Base-by-base conservation (phyloP, 2,329 filamentous ascomycete genomes). In the Colletotrichum chrysophilum region DNA sequence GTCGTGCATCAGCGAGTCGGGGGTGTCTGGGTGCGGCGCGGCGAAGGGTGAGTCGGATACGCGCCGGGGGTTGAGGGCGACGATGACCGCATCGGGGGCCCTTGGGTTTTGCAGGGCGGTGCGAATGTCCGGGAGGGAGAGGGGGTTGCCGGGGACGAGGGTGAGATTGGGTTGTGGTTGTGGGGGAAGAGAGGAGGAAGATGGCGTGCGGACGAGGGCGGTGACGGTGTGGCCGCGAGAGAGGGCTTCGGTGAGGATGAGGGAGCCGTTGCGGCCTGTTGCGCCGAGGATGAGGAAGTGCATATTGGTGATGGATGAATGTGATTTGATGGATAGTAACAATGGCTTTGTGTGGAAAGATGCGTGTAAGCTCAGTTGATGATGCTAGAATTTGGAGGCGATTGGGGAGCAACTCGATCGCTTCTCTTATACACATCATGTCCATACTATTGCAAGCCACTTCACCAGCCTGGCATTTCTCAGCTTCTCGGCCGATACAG, bases 41-140 rank as follows among this genome's bases (percentile, higher is more conserved):
- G 89, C 81, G 78, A 91, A 90, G 5, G 87, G 89, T 48, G 82
- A 88, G 70, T 88, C 87, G 26, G 82, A 84, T 8, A 81, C 81
- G 38, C 89, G 86, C 7, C 85, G 84, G 2, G 88, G 86, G 75
- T 85, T 87, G 14, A 92, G 86, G 0, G 90, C 87, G 24, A 88
- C 82, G 48, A 91, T 81, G 28, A 91, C 82, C 7, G 85, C 87
- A 60, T 84, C 79, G 13, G 80, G 80, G 10, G 67, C 34, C 28
- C 67, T 2, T 13, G 48, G 10, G 80, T 76, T 2, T 79, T 78
- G 10, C 18, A n/a, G 73, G 3, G 85, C 85, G 48, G 61, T 75
- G 55, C 80, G 78, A 61, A 90, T 80, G 78, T 86, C 83, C n/a
- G 80, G 48, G 36, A 78, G 77, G 13, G 83, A 82, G 34, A 84